Evolutionary conservation across 768 basidiomycete species (phyloP), one percentile per base, ranked within the genome.

Genomic region (Lyophyllum shimeji): DNA sequence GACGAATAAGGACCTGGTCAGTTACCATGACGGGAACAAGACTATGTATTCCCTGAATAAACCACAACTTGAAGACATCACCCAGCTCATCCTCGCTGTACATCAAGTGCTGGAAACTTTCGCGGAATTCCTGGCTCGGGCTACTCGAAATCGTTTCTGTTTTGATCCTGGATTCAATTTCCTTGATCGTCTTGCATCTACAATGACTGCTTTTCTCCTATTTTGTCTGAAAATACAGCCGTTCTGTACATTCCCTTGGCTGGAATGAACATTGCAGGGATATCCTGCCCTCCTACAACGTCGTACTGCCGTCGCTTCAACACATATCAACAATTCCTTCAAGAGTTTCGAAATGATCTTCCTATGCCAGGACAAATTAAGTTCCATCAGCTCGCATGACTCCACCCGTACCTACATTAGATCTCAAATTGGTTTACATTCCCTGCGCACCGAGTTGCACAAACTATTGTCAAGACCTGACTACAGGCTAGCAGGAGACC

Each of bases 301-400:
- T 11, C 45, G 45, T 3, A 15, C n/a, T 11, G 7, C 6, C 2
- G 24, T 25, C 23, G 45, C 45, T 3, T 15, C 27, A 8, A 23
- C 9, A 3, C 45, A 46, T 13, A 46, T 46, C 21, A 2, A n/a
- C 2, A 46, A 46, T 24, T 46, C 27, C 45, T 24, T 46, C 5
- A 29, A 25, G 27, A 29, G 45, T n/a, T 25, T 46, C 45, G 27
- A 46, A 2, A 11, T 6, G 8, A 37, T 37, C 3, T 37, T 37
- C 34, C 15, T 37, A 13, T 13, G 12, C 8, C 34, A 23, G 23
- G 53, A 55, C 1, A 55, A 58, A n/a, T 39, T 51, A 20, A 21
- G 47, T 3, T 61, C 60, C 0, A 44, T 55, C 3, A 37, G 52
- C 27, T 58, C 60, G 1, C 56, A 40, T 18, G 48, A 62, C 18